Evolutionary conservation across 106 monocot species (phyloP), one percentile per base, ranked within the genome.

Genomic region (Posidonia australis): DNA sequence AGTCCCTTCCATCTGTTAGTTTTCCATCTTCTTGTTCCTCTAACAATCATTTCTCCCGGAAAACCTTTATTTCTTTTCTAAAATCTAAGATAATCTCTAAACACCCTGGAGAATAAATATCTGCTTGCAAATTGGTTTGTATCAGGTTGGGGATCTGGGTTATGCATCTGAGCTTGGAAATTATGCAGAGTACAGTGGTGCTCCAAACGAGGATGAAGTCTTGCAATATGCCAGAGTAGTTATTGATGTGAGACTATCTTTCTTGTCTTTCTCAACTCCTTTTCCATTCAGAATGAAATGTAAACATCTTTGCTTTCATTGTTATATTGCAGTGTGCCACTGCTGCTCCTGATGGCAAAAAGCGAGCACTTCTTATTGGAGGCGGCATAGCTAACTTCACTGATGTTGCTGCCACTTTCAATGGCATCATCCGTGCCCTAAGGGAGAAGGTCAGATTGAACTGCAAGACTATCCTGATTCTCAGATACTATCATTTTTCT

Each of bases 311-410:
- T n/a, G n/a, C n/a, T n/a, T 23, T 36, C 4, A 74, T 14, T 46
- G 48, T 58, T 27, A 20, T 47, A 10, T 31, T 82, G 70, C 56
- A 94, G 94, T 84, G 80, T 74, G 94, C 86, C 13, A 94, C 94
- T 16, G 79, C 94, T 10, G 75, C 86, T 58, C 94, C 89, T 51
- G 89, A 94, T 84, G 94, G 94, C 19, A 77, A 76, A 11, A 94
- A 82, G 78, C 79, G 94, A 80, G 94, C 86, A 29, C 86, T 94
- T 65, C 79, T 94, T 18, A 87, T 94, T 61, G 94, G 94, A 45
- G 94, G 94, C 22, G 94, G 94, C 41, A 94, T 94, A 64, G 89
- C 90, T n/a, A 94, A 94, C 77, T 94, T 94, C 59, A 94, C 94
- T 28, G 89, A 94, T 77, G 89, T 90, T 51, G 94, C 86, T 68